These are phyloP conservation scores for Scheffersomyces parashehatae DNA, from an alignment of 1,139 yeast species.

Conservation along the genomic window DNA sequence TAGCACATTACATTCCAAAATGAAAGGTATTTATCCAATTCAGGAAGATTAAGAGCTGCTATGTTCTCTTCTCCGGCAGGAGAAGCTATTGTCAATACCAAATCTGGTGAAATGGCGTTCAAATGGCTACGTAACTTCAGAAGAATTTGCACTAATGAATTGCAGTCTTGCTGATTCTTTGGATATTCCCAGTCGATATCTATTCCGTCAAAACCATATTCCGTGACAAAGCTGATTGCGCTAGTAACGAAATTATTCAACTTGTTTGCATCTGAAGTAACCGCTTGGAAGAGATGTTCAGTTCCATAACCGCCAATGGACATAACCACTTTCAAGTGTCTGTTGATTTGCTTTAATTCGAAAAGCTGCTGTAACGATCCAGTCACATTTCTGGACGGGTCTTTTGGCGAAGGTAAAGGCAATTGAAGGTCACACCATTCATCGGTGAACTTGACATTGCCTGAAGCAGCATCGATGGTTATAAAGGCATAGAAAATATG, in stretches of 20 bases:
- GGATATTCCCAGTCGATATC: constrained; percentile 98
- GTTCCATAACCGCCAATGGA: constrained; percentile 93
- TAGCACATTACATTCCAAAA: constrained; percentile 91
- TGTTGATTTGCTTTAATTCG: constrained; percentile 47
- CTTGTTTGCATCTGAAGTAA: constrained; percentile 38
- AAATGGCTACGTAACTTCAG: constrained; percentile 41
- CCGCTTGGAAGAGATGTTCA: constrained; percentile 48
- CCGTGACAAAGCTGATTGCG: constrained; percentile 46
- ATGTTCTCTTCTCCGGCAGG: constrained; percentile 64
- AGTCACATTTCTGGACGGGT: constrained; percentile 17
- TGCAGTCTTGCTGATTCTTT: constrained; percentile 43
- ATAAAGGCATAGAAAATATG: constrained; percentile 81
- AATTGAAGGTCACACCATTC: constrained; percentile 66
- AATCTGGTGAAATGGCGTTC: constrained; percentile 20
- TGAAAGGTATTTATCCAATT: constrained; percentile 58
- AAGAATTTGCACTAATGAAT: constrained; percentile 47
- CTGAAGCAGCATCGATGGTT: constrained; percentile 53
- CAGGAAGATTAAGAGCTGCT: constrained; percentile 39
- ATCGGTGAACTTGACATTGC: constrained; percentile 58
- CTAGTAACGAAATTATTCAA: constrained; percentile 52
- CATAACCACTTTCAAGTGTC: constrained; percentile 59
- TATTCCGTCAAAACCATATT: constrained; percentile 80
- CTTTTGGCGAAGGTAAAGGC: constrained; percentile 30
- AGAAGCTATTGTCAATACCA: constrained; percentile 68
- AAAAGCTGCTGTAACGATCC: constrained; percentile 63